Base-by-base conservation (phyloP, 2,329 filamentous ascomycete genomes). In the Alternaria solani region DNA sequence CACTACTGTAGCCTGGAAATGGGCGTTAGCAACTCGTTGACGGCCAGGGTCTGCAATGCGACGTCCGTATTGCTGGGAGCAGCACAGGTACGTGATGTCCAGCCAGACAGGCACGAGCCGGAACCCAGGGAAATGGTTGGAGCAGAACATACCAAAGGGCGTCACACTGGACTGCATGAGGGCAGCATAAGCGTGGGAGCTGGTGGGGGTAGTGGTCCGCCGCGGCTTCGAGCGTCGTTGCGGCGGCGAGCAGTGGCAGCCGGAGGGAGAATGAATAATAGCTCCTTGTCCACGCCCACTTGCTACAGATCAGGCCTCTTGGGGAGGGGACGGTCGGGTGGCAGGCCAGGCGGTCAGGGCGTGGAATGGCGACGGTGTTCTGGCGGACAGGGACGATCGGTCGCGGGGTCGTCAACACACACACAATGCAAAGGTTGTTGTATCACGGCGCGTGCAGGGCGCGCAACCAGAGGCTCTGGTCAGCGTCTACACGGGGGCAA, bases 1-100 rank as follows among this genome's bases (percentile, higher is more conserved):
- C 78, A 60, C 75, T 75, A 65, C 81, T 80, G 72, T 84, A 84
- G 71, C 82, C 82, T 84, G 58, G 51, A 62, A 54, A 54, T 55
- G 54, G 62, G 53, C 53, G 72, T 76, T 65, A 75, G 68, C 68
- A 54, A 11, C 38, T 14, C 26, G 43, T 30, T 18, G 23, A 41
- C 18, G 20, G 38, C 20, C 51, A 59, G 43, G 60, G 58, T 56
- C 46, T 58, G 56, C 36, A n/a, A 61, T 51, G 61, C 32, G 18
- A 16, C 20, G 46, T n/a, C 46, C 41, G 58, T 46, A 42, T 60
- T 56, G 55, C 32, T 47, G 51, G 42, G 44, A 42, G 20, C 20
- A 20, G 6, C 4, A 39, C 36, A 58, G 41, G 52, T 18, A 56
- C 18, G 62, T 62, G 55, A 44, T 62, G 68, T 70, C 76, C 77